phyloP scores from a whole-genome alignment of 192 early-diverging fungal species.

The Mortierella antarctica region DNA sequence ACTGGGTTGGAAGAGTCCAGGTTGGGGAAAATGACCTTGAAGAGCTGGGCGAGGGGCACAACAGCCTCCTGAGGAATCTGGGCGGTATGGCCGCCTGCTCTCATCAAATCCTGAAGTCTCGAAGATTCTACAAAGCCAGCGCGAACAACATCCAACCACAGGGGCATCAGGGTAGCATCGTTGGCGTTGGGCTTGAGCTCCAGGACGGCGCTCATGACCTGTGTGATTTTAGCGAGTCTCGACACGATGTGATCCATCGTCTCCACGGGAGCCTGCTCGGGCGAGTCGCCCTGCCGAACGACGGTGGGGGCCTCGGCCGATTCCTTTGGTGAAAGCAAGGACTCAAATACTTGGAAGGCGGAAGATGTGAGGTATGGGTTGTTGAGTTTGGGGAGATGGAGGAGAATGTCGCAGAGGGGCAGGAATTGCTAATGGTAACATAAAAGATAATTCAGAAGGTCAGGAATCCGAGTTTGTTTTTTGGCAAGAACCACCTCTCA shows the following conservation, averaged over 20 bases:
- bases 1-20: constrained; percentile 71
- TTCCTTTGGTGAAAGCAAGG: constrained; percentile 61
- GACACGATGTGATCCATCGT: constrained; percentile 51
- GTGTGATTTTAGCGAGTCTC: constrained; percentile 63
- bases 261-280: constrained; percentile 14
- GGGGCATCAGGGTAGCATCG: constrained; percentile 82
- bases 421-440: constrained; percentile 58
- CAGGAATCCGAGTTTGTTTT: neutral
- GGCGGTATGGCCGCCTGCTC: constrained; percentile 15
- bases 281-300: constrained; percentile 27
- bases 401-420: constrained; percentile 75
- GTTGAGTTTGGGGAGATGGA: constrained; percentile 83
- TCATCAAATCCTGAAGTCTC: constrained; percentile 42
- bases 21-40: constrained; percentile 72
- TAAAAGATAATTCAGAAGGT: neutral
- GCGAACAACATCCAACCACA: constrained; percentile 86
- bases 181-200: constrained; percentile 87
- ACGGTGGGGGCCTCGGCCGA: constrained; percentile 39
- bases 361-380: constrained; percentile 82
- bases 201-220: constrained; percentile 65
- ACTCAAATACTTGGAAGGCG: constrained; percentile 79
- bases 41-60: constrained; percentile 54
- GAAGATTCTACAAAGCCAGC: constrained; percentile 80
- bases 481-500: neutral
- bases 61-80: constrained; percentile 44